phyloP scores from a whole-genome alignment of 106 monocot species.

The Acorus calamus region DNA sequence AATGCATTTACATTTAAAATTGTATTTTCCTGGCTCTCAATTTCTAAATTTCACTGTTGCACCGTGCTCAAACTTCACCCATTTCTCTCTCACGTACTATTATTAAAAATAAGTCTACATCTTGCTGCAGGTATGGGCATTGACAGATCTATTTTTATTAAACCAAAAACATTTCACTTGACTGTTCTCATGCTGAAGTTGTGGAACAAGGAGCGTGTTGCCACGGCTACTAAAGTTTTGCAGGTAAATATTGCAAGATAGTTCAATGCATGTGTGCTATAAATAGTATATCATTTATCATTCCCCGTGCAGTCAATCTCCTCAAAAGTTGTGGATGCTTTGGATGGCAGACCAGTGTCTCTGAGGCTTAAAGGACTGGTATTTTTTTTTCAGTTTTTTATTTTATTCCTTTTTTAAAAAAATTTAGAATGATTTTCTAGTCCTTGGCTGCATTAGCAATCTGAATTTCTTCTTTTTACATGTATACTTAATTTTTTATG shows the following conservation, averaged over 20 bases:
- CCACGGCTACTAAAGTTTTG: slow-evolving; percentile 64
- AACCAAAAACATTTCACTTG: slow-evolving; percentile 88
- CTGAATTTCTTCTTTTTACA: neutral
- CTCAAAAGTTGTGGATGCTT: slow-evolving; percentile 62
- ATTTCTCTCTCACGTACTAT: too few species aligned
- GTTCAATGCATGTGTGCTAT: neutral
- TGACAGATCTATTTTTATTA: slow-evolving; percentile 89
- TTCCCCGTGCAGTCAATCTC: slow-evolving; percentile 43
- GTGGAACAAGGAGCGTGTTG: slow-evolving; percentile 78
- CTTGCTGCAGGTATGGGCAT: slow-evolving; percentile 54
- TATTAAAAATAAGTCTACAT: too few species aligned
- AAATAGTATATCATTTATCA: neutral
- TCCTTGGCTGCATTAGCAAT: neutral
- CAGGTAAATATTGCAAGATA: slow-evolving; percentile 37
- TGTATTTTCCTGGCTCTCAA: too few species aligned
- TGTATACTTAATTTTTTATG: too few species aligned
- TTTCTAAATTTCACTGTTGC: too few species aligned
- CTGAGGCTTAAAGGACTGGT: slow-evolving; percentile 80
- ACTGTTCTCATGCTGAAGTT: slow-evolving; percentile 97
- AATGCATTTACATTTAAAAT: too few species aligned
- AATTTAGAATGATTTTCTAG: neutral
- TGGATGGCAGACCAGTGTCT: slow-evolving; percentile 63
- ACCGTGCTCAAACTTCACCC: too few species aligned
- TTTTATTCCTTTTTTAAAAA: slow-evolving; percentile 6
- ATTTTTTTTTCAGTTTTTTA: slow-evolving; percentile 3